Evolutionary conservation across 352 stramenopile genomes (phyloP).

Genomic region (Blastocystis sp.): DNA sequence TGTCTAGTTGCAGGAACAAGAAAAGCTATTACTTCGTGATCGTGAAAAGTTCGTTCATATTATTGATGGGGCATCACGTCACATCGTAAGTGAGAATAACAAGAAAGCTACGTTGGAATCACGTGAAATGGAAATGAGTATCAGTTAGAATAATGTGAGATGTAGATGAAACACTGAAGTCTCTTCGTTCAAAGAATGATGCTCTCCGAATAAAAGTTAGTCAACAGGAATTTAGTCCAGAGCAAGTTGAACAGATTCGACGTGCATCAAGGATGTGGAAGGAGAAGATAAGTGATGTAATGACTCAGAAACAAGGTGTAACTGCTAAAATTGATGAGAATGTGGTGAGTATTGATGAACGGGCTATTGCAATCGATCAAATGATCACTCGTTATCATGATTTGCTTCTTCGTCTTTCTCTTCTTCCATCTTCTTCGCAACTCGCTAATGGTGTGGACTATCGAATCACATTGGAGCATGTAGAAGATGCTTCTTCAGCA

Average conservation of each 20-base stretch:
- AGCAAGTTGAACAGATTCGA: constrained; percentile 41
- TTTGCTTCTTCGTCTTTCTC: background rate
- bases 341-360: background rate
- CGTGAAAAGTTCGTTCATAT: constrained; percentile 59
- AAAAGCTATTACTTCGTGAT: constrained; percentile 37
- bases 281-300: constrained; percentile 15
- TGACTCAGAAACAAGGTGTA: constrained; percentile 3
- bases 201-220: constrained; percentile 12
- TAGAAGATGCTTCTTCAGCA: constrained; percentile 26
- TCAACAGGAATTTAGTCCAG: constrained; percentile 50
- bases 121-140: constrained; percentile 26
- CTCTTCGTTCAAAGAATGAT: constrained; percentile 27
- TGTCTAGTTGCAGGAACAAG: constrained; percentile 47
- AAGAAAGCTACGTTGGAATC: background rate
- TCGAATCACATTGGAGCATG: constrained; percentile 12
- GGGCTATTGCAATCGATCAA: constrained; percentile 7
- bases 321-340: background rate
- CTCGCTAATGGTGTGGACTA: constrained; percentile 24
- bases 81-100: constrained; percentile 19
- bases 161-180: background rate
- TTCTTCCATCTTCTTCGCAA: background rate
- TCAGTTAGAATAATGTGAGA: background rate
- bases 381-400: background rate
- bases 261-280: background rate
- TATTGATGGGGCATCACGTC: background rate